Evolutionary conservation across 345 rosid genomes (phyloP), one percentile per base, ranked within the genome.

Genomic region (Rhodamnia rubescens): DNA sequence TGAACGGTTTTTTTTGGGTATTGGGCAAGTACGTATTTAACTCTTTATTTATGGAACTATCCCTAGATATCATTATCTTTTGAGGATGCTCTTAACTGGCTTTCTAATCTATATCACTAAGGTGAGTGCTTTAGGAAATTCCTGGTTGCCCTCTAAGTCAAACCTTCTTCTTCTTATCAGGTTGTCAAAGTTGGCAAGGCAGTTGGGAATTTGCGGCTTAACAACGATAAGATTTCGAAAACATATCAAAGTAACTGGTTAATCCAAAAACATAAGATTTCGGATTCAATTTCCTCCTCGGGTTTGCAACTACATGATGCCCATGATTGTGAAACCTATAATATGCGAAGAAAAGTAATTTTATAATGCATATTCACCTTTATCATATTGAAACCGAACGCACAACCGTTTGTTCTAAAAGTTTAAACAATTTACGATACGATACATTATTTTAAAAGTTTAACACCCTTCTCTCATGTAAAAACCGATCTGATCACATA

Each of bases 311-410:
- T 18, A 27, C 9, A 27, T 27, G 74, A 27, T 4, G 21, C 32
- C 8, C 0, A 58, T 13, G 36, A n/a, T 58, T 5, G 6, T 0
- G 0, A 58, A 58, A 58, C n/a, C 8, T 27, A 14, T 36, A 5
- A 51, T 1, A 59, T 6, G 20, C 9, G 0, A 14, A 59, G 15
- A 51, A 51, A 11, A 51, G 53, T 11, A 59, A 59, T 59, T 27
- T 8, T 27, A 27, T 59, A 27, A 27, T 59, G 0, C 29, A 27
- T 59, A 0, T 59, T 59, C 4, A 27, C 10, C 0, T 14, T 13
- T 6, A 4, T 14, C 10, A 2, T 27, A 59, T 0, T 3, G 2
- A 27, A 27, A 59, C 7, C 6, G 8, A 59, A 59, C 7, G 0
- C 5, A 2, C 5, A 27, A 59, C 40, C 10, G 10, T 59, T 59